Evolutionary conservation across 805 yeast species (phyloP), one percentile per base, ranked within the genome.

Genomic region (Millerago galiae): DNA sequence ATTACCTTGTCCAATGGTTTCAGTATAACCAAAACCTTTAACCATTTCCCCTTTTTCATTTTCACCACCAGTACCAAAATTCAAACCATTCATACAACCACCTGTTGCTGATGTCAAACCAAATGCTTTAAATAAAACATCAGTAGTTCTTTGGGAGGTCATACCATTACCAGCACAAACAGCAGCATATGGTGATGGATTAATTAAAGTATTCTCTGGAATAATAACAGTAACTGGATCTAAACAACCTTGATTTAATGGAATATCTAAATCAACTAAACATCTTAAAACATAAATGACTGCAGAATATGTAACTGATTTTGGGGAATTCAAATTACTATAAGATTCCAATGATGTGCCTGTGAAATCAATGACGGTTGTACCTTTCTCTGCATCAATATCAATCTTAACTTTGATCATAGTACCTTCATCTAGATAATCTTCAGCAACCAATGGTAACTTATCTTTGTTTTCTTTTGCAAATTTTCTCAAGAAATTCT

Each of bases 71-170:
- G 70, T 63, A 35, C 81, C 81, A 61, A 74, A 75, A 6, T 78
- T 75, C 53, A 76, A 70, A 53, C 75, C 74, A 58, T 75, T 76
- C 55, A 77, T 74, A 46, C 79, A 74, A 24, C 80, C 79, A 55
- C 75, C 79, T 16, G 80, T 73, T 18, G 77, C 79, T 30, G 80
- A 79, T 25, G 74, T 70, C 14, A 75, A 74, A 47, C 72, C 70
- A 54, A 75, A 76, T 5, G 80, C 77, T 47, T 68, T 74, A 47
- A 76, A 62, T 43, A 75, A 61, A 30, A 71, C 75, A 53, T 74
- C 80, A 3, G 75, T 73, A 41, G 73, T 68, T 56, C 80, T 66
- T 56, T 76, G 81, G 1, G 79, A 70, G 9, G 80, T 72, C 55
- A 74, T 76, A 42, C 76, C 79, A 50, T 75, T 77, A 33, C 79